Evolutionary conservation across 2,329 filamentous ascomycete genomes (phyloP), one percentile per base, ranked within the genome.

Genomic region (Aspergillus awamori): DNA sequence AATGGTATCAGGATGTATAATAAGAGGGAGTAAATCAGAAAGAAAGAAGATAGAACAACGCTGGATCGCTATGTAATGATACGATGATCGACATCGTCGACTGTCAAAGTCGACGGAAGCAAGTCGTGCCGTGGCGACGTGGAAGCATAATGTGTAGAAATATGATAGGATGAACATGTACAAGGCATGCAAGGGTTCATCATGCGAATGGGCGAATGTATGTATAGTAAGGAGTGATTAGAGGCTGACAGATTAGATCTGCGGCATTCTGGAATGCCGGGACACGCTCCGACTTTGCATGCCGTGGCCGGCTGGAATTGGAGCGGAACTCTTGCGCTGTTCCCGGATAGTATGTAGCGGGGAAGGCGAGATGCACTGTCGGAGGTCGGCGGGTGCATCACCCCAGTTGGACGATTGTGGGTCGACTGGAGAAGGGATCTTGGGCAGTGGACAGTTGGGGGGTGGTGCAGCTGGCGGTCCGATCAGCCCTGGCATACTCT

Each of bases 371-470:
- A 49, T 53, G 43, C 55, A 60, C 33, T 51, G 22, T 33, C 55
- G 24, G 52, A 53, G 36, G 39, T 58, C 55, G 17, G 60, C 15
- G 22, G 28, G 33, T 49, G 33, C 17, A 20, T 54, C 55, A 15
- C 41, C 28, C 36, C 48, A 52, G 15, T 58, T 51, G 20, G 57
- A 41, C 8, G 53, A 38, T 41, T 53, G 58, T n/a, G 63, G 45
- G 5, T 65, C 58, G 4, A 65, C 45, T 8, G 67, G 63, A 0
- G 67, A 68, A 7, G 74, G 74, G 1, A 76, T 70, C 47, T 75
- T 71, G 4, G 74, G 74, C 3, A 76, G 61, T 1, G 74, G 74
- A 41, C 70, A 74, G 43, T 71, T 74, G 4, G 74, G 74, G 36
- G 74, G 74, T 41, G 74, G 74, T 8, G 69, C 69, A 10, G 63